These are phyloP conservation scores for Ganoderma sinense DNA, from an alignment of 1,284 basidiomycete species.

Conservation along the genomic window DNA sequence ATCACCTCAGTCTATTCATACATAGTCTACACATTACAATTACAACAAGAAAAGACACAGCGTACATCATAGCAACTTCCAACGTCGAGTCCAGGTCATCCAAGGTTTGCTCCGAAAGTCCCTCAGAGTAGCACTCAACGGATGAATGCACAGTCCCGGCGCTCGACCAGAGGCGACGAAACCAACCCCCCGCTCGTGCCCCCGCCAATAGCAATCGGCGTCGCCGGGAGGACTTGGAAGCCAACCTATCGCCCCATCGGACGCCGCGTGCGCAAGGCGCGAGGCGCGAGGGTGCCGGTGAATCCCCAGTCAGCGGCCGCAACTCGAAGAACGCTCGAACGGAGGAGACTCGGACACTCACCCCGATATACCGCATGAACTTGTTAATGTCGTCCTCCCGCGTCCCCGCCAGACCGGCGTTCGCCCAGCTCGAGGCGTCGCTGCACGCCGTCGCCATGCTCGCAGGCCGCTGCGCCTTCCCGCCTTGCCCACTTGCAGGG, in stretches of 20 bases:
- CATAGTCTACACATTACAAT: not conserved
- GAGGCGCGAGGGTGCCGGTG: not conserved
- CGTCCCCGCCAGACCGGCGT: constrained; percentile 19
- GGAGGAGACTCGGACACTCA: constrained; percentile 35
- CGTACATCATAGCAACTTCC: not conserved
- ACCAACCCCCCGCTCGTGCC: not conserved
- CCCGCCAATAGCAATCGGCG: constrained; percentile 1
- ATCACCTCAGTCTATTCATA: not conserved
- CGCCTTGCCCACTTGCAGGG: not conserved
- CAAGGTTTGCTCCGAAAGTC: not conserved
- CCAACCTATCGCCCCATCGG: constrained; percentile 9
- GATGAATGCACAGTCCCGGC: constrained; percentile 6
- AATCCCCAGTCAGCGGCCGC: not conserved
- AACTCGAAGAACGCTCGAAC: no score
- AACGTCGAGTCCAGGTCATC: not conserved
- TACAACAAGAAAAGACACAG: not conserved
- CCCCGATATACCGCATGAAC: constrained; percentile 57
- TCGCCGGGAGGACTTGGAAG: constrained; percentile 8
- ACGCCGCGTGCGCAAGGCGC: not conserved
- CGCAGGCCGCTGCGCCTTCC: not conserved
- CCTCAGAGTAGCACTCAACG: not conserved
- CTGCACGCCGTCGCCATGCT: not conserved
- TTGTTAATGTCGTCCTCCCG: constrained; percentile 42
- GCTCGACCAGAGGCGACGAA: constrained; percentile 14
- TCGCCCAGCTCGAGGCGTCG: constrained; percentile 10